phyloP scores from a whole-genome alignment of 2,329 filamentous ascomycete genomes.

The Trichoderma atrobrunneum region DNA sequence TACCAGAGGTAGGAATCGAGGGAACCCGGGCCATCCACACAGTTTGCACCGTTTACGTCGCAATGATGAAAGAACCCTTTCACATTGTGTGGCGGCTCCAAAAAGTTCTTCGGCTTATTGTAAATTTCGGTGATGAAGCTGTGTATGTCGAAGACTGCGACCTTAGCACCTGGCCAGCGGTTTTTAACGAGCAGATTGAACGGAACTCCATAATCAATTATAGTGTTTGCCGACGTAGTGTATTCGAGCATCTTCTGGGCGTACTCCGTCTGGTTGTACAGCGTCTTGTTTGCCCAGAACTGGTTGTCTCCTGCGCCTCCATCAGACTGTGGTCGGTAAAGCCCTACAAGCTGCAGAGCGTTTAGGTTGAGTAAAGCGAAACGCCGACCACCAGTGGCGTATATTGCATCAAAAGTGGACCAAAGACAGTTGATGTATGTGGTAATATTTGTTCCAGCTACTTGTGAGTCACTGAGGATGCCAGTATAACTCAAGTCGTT shows the following conservation, averaged over 20 bases:
- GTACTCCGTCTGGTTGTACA: conserved; percentile 47
- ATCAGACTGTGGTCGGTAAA: conserved; percentile 48
- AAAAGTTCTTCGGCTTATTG: conserved; percentile 55
- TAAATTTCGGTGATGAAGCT: conserved; percentile 63
- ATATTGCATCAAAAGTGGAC: conserved; percentile 58
- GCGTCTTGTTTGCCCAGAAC: conserved; percentile 47
- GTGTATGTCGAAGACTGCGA: conserved; percentile 68
- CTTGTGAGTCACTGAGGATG: conserved; percentile 65
- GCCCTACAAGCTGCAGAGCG: conserved; percentile 63
- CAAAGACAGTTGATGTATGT: conserved; percentile 70
- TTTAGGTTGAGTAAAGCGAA: conserved; percentile 71
- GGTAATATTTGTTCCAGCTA: conserved; percentile 55
- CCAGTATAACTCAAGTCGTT: conserved; percentile 69
- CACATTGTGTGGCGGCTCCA: conserved; percentile 64
- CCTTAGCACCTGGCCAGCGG: conserved; percentile 55
- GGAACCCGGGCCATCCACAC: neutral
- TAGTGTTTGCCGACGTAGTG: conserved; percentile 47
- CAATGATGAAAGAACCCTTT: conserved; percentile 59
- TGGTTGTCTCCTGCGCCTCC: conserved; percentile 24
- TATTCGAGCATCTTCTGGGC: conserved; percentile 46
- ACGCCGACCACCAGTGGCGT: conserved; percentile 62
- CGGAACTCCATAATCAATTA: conserved; percentile 49
- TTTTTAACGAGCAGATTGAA: conserved; percentile 42
- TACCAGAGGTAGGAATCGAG: conserved; percentile 11
- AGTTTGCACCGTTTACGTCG: conserved; percentile 18